phyloP scores from a whole-genome alignment of 202 grass and related monocot species.

The Musa balbisiana region DNA sequence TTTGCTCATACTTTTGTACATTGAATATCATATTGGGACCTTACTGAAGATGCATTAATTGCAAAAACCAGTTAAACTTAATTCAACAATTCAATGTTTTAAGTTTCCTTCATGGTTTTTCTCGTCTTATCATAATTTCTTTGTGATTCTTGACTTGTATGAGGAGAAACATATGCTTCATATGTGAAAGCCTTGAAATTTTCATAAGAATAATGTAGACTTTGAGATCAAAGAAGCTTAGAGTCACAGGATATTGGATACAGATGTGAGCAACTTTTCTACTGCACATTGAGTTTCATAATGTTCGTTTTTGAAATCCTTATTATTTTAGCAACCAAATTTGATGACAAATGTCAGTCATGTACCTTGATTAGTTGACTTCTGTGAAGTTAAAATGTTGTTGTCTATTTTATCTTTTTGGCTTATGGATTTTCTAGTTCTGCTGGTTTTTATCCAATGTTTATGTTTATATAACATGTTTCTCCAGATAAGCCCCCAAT shows the following conservation, averaged over 20 bases:
- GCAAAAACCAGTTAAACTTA: too few species aligned
- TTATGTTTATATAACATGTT: slow-evolving; percentile 25
- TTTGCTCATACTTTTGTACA: neutral
- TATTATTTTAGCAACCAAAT: too few species aligned
- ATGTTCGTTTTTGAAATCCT: too few species aligned
- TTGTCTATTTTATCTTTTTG: neutral
- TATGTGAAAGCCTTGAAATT: neutral
- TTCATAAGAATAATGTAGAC: too few species aligned
- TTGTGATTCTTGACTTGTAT: neutral
- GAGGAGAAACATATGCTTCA: neutral
- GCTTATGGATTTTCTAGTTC: slow-evolving; percentile 10
- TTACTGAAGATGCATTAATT: neutral
- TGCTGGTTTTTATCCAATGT: slow-evolving; percentile 13
- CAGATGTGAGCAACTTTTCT: too few species aligned
- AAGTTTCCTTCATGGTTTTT: neutral
- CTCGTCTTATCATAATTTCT: neutral
- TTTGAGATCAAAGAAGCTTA: too few species aligned
- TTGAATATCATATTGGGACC: neutral
- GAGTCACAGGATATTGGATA: too few species aligned
- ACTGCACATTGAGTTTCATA: too few species aligned
- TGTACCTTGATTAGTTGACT: too few species aligned
- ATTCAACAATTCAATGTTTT: neutral
- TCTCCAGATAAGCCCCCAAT: slow-evolving; percentile 90
- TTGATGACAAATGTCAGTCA: too few species aligned
- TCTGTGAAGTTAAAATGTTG: neutral